Evolutionary conservation across 306 rosid genomes (phyloP).

Genomic region (Trichosanthes truncata): DNA sequence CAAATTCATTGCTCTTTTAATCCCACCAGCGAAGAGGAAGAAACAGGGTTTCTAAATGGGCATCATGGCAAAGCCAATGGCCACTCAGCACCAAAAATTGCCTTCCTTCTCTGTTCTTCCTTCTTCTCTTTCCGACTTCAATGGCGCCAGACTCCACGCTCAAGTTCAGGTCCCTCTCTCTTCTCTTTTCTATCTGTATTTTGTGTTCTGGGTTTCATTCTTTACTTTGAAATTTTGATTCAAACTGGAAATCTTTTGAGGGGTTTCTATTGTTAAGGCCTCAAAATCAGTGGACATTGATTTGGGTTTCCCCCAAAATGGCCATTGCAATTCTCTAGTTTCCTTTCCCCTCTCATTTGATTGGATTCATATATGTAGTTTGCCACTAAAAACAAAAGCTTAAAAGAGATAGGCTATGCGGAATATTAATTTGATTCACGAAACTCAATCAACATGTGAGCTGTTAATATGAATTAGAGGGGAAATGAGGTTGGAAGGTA

Average conservation of each 20-base stretch:
- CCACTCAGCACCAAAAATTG: slow-evolving; percentile 50
- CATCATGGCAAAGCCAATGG: slow-evolving; percentile 68
- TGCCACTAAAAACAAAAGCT: neutral
- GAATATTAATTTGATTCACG: neutral
- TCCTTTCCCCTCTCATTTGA: neutral
- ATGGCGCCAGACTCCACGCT: slow-evolving; percentile 56
- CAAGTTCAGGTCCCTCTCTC: slow-evolving; percentile 58
- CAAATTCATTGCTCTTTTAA: neutral
- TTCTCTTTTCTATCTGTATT: neutral
- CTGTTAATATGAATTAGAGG: neutral
- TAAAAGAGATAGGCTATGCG: neutral
- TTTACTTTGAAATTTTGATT: neutral
- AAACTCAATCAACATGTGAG: neutral
- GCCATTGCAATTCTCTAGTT: neutral
- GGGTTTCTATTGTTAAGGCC: neutral
- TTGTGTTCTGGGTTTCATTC: neutral
- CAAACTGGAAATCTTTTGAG: neutral
- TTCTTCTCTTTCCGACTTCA: slow-evolving; percentile 78
- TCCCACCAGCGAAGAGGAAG: neutral
- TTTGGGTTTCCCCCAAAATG: neutral
- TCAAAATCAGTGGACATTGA: neutral
- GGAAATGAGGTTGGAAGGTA: neutral
- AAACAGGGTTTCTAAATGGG: slow-evolving; percentile 8
- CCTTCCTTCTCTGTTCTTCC: slow-evolving; percentile 68
- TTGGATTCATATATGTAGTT: neutral